Base-by-base conservation (phyloP, 108 stramenopile species). In the Thalassiosira profunda region DNA sequence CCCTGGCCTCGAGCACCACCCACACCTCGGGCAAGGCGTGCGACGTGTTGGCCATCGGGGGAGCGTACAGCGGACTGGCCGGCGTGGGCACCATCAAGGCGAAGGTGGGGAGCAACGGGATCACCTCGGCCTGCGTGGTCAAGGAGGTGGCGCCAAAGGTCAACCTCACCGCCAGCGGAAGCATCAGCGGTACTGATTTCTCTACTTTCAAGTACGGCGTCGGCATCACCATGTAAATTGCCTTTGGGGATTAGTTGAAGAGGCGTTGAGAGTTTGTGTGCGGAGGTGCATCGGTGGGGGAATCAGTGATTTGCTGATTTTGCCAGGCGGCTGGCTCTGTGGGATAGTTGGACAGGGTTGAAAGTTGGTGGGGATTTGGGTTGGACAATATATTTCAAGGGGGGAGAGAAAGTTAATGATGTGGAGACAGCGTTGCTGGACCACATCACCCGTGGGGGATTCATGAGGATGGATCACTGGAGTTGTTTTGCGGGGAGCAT, bases 91-190 rank as follows among this genome's bases (percentile, higher is more conserved):
- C 74, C 57, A 58, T 96, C 89, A 96, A 96, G 89, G 95, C 91
- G 24, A 96, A 96, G 91, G 72, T 86, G 43, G 79, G 83, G 31
- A 85, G 79, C 70, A 74, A 80, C 31, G 95, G 95, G 29, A 58
- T 86, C 43, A 73, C 91, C 29, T 81, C 79, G 11, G 92, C 95
- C 41, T 76, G 80, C 63, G 45, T 96, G 69, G 59, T 90, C 56
- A 88, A 86, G 84, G 91, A 96, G 26, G 74, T 96, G 63, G 92
- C 91, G 14, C 88, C 90, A 46, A 90, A 90, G 86, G 95, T 96
- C 33, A 88, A 81, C 41, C 62, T 96, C 61, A 96, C 92, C 26
- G 91, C 90, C 41, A 83, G 84, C 71, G 90, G 90, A 87, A 84
- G 91, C 67, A 83, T 90, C 53, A 66, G 61, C 42, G 72, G 78